These are phyloP conservation scores for Amauroascus niger DNA, from an alignment of 2,329 filamentous ascomycete species.

Conservation along the genomic window DNA sequence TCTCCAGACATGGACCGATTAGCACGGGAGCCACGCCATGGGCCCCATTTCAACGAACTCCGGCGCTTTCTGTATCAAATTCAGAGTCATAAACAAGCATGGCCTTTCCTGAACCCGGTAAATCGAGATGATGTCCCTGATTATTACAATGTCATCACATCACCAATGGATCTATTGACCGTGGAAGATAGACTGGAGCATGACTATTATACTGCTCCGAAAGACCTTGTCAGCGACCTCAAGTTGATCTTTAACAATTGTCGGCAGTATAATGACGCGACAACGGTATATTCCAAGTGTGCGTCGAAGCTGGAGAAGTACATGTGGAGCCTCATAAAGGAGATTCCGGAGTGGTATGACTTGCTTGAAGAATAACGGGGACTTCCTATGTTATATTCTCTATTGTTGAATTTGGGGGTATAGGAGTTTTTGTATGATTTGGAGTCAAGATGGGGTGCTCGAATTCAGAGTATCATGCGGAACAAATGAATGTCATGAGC, in stretches of 20 bases:
- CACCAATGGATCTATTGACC: slow-evolving; percentile 77
- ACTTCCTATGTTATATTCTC: no score
- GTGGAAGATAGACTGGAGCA: slow-evolving; percentile 81
- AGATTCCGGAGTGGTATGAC: slow-evolving; percentile 65
- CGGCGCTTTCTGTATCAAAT: slow-evolving; percentile 74
- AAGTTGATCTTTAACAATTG: slow-evolving; percentile 77
- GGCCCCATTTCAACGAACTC: slow-evolving; percentile 76
- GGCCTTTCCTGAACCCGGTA: slow-evolving; percentile 78
- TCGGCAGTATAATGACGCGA: slow-evolving; percentile 79
- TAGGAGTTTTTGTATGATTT: no score
- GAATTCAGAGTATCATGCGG: background rate
- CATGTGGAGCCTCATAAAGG: slow-evolving; percentile 74
- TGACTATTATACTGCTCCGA: slow-evolving; percentile 70
- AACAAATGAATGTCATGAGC: no score
- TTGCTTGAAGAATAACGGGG: slow-evolving; percentile 14
- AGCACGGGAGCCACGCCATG: slow-evolving; percentile 73
- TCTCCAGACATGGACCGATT: slow-evolving; percentile 84
- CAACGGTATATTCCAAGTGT: slow-evolving; percentile 73
- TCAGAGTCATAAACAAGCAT: slow-evolving; percentile 71
- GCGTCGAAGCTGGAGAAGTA: slow-evolving; percentile 74
- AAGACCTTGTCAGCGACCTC: slow-evolving; percentile 72
- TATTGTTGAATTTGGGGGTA: background rate
- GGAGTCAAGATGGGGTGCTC: no score
- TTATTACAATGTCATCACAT: slow-evolving; percentile 85
- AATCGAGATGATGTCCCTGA: slow-evolving; percentile 79